Evolutionary conservation across 371 early-diverging fungal genomes (phyloP).

Genomic region (Mucor saturninus): DNA sequence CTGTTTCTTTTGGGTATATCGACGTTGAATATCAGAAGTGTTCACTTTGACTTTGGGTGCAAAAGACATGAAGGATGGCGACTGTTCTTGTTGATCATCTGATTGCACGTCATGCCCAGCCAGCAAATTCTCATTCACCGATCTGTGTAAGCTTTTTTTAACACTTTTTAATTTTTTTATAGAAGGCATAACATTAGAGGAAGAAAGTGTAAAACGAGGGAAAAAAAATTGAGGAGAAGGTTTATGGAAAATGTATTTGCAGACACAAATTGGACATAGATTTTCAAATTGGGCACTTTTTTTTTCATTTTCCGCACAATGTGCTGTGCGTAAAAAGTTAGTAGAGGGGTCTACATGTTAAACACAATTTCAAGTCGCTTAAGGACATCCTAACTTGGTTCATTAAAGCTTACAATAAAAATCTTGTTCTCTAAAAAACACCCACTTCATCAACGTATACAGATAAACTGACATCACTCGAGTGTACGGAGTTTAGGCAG

Average conservation of each 20-base stretch:
- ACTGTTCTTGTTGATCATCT: conserved; percentile 3
- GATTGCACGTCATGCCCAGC: background rate
- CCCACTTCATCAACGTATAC: too few relatives aligned
- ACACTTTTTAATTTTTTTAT: conserved; percentile 8
- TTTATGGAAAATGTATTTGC: background rate
- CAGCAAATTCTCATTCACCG: conserved; percentile 4
- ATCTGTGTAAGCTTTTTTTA: conserved; percentile 7
- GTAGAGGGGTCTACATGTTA: too few relatives aligned
- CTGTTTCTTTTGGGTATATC: conserved; percentile 25
- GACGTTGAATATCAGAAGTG: conserved; percentile 10
- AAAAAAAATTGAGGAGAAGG: background rate
- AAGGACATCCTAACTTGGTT: too few relatives aligned
- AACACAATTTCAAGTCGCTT: too few relatives aligned
- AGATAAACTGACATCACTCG: too few relatives aligned
- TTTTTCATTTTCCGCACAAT: background rate
- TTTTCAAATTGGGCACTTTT: background rate
- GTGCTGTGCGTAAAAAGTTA: too few relatives aligned
- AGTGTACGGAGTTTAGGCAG: too few relatives aligned
- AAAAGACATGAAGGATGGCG: conserved; percentile 13
- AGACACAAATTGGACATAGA: too few relatives aligned
- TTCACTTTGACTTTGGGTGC: conserved; percentile 10
- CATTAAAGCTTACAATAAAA: too few relatives aligned
- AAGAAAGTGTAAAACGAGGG: background rate
- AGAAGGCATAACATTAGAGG: conserved; percentile 26
- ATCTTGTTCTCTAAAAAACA: too few relatives aligned